These are phyloP conservation scores for Crucihimalaya himalaica DNA, from an alignment of 345 rosid species.

Conservation along the genomic window DNA sequence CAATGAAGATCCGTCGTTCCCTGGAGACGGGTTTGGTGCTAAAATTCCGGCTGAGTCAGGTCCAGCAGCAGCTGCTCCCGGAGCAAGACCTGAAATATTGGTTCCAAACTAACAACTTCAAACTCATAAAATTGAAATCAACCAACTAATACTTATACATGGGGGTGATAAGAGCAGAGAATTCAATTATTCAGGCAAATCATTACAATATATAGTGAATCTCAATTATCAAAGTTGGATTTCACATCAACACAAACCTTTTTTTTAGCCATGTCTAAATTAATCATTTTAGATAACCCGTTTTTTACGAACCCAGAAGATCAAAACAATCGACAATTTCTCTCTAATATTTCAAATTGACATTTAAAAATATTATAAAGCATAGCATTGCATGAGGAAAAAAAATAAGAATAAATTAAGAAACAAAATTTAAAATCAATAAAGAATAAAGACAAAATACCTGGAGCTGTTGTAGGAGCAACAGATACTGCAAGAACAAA, in stretches of 20 bases:
- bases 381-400: slow-evolving; percentile 6
- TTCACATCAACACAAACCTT: not conserved
- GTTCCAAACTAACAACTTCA: not conserved
- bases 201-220: not conserved
- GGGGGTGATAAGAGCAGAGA: not conserved
- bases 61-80: slow-evolving; percentile 34
- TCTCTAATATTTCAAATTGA: not conserved
- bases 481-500: slow-evolving; percentile 29
- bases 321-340: not conserved
- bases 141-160: not conserved
- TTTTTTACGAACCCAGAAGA: not conserved
- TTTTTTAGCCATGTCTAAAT: not conserved
- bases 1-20: slow-evolving; percentile 32
- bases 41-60: not conserved
- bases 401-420: not conserved
- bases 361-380: not conserved
- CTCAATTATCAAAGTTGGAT: not conserved
- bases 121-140: not conserved
- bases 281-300: too few relatives aligned
- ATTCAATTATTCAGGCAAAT: not conserved
- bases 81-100: slow-evolving; percentile 27
- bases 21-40: slow-evolving; percentile 35
- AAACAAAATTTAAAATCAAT: not conserved
- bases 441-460: slow-evolving; percentile 21
- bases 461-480: slow-evolving; percentile 38